Conservation (phyloP, 139 green algal species). For the Tetradesmus lagerheimii region DNA sequence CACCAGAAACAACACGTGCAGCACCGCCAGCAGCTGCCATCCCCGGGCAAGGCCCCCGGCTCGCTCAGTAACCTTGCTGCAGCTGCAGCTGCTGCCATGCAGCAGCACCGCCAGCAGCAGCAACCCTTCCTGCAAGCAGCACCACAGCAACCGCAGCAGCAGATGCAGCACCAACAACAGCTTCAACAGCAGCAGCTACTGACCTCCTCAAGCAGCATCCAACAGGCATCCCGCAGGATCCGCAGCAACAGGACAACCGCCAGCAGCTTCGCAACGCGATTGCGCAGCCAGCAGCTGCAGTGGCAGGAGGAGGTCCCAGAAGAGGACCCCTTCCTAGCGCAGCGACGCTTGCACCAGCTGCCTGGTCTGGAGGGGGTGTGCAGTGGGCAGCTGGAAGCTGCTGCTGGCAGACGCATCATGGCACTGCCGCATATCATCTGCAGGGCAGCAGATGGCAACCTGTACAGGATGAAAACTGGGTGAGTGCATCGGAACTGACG, state of each 20-base stretch:
- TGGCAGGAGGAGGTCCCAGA: slow-evolving; percentile 1
- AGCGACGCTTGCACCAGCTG: slow-evolving; percentile 19
- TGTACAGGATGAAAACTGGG: slow-evolving; percentile 24
- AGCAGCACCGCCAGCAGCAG: slow-evolving; percentile 17
- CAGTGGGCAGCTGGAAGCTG: slow-evolving; percentile 14
- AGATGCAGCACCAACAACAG: background rate
- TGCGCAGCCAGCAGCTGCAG: background rate
- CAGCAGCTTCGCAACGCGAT: background rate
- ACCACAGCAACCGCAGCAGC: background rate
- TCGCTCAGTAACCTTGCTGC: background rate
- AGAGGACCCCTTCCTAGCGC: slow-evolving; percentile 14
- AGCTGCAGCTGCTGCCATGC: background rate
- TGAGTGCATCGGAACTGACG: no score
- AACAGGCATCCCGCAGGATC: background rate
- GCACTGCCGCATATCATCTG: slow-evolving; percentile 31
- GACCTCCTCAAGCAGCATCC: background rate
- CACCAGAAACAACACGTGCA: background rate
- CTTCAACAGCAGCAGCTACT: background rate
- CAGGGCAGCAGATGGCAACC: slow-evolving; percentile 30
- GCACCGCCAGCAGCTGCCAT: background rate
- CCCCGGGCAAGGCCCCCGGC: background rate
- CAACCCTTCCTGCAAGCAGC: background rate
- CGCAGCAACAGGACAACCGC: background rate
- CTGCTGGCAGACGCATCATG: background rate
- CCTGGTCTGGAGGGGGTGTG: background rate